Evolutionary conservation across 2,329 filamentous ascomycete genomes (phyloP).

Genomic region (Fusarium equiseti): DNA sequence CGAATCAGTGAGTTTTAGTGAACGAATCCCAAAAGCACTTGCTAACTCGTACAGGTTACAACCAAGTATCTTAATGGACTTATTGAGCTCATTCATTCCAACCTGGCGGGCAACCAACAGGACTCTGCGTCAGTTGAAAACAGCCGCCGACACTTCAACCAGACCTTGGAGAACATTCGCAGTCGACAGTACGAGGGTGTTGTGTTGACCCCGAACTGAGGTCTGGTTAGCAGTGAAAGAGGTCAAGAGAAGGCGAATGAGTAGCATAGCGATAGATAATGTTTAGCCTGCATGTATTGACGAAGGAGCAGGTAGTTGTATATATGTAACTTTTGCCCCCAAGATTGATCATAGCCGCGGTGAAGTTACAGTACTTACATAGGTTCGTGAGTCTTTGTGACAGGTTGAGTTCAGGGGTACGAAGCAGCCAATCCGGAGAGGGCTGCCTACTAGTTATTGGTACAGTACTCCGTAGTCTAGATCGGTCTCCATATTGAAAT

Average conservation of each 20-base stretch:
- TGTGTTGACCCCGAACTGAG: slow-evolving; percentile 71
- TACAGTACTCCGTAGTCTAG: neutral
- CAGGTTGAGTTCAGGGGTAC: slow-evolving; percentile 22
- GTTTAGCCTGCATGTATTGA: slow-evolving; percentile 31
- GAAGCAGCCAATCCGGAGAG: neutral
- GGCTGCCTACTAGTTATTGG: neutral
- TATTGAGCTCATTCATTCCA: slow-evolving; percentile 98
- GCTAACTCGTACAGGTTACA: slow-evolving; percentile 70
- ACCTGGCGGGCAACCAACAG: slow-evolving; percentile 85
- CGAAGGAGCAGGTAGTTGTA: slow-evolving; percentile 44
- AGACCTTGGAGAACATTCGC: slow-evolving; percentile 93
- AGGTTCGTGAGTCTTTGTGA: slow-evolving; percentile 1
- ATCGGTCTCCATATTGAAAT: neutral
- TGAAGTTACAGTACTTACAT: neutral
- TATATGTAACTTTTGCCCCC: slow-evolving; percentile 47
- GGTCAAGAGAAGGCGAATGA: slow-evolving; percentile 24
- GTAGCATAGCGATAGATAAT: slow-evolving; percentile 48
- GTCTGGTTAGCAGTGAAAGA: neutral
- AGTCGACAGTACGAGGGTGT: slow-evolving; percentile 94
- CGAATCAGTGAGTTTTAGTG: slow-evolving; percentile 75
- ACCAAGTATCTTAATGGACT: slow-evolving; percentile 98
- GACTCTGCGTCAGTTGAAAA: slow-evolving; percentile 87
- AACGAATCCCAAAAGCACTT: neutral
- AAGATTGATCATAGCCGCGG: slow-evolving; percentile 32
- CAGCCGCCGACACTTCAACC: slow-evolving; percentile 92